Percentiles rank a stretch among this genome's conserved stretches.
phyloP scores from a whole-genome alignment of 2,329 filamentous ascomycete species.

The Hymenoscyphus linearis region DNA sequence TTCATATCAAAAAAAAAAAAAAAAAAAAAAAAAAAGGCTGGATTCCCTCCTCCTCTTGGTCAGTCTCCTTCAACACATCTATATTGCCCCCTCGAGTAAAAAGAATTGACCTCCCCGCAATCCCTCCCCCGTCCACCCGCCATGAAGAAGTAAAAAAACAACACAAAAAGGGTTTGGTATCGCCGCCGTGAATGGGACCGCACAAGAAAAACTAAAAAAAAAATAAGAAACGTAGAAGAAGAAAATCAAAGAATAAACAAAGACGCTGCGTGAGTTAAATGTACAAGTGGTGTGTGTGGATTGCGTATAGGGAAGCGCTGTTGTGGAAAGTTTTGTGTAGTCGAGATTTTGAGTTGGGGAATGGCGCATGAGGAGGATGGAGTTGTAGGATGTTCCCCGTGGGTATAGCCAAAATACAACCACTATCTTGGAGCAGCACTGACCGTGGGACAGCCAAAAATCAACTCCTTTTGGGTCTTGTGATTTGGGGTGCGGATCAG shows the following conservation, averaged over 20 bases:
- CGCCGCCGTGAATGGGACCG: conserved; percentile 17
- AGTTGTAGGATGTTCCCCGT: neutral
- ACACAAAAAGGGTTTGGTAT: conserved; percentile 27
- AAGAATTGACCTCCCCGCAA: neutral
- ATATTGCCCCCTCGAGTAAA: neutral
- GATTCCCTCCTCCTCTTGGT: neutral
- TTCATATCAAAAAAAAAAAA: neutral
- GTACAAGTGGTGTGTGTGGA: conserved; percentile 1
- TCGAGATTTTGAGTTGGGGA: neutral
- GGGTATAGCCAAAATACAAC: neutral
- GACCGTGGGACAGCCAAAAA: neutral
- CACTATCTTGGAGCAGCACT: neutral
- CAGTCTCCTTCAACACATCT: neutral
- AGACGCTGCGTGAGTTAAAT: conserved; percentile 11
- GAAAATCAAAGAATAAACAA: conserved; percentile 6
- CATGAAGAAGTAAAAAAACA: conserved; percentile 3
- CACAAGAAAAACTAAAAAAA: conserved; percentile 1
- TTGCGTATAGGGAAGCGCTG: conserved; percentile 3
- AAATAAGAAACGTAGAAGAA: conserved; percentile 1
- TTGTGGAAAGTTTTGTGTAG: neutral
- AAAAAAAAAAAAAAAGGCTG: neutral
- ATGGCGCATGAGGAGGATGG: neutral
- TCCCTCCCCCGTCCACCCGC: neutral
- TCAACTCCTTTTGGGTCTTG: neutral
- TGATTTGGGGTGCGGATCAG: neutral